Evolutionary conservation across 2,329 filamentous ascomycete species (phyloP).

Genomic region (Colletotrichum agaves): DNA sequence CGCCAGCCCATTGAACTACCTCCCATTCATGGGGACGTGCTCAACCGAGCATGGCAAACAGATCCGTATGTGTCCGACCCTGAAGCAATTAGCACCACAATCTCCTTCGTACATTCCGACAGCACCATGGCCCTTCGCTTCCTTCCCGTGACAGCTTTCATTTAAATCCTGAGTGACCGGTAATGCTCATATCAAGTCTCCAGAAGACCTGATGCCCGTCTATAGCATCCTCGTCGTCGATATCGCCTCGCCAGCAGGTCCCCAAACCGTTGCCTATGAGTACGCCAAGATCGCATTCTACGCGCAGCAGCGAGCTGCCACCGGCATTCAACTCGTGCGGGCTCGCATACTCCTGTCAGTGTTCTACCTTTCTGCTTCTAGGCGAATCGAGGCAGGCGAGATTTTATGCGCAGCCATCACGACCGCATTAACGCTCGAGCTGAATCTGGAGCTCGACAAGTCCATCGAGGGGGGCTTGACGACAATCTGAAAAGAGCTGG

Average conservation of each 20-base stretch:
- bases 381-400: constrained; percentile 70
- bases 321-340: constrained; percentile 71
- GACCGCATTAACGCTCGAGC: constrained; percentile 66
- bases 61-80: constrained; percentile 60
- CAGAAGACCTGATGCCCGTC: constrained; percentile 58
- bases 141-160: constrained; percentile 53
- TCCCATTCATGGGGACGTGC: constrained; percentile 60
- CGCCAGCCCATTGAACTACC: constrained; percentile 53
- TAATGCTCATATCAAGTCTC: constrained; percentile 49
- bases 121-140: constrained; percentile 55
- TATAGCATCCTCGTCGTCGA: constrained; percentile 57
- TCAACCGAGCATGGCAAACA: constrained; percentile 61
- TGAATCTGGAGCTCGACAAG: constrained; percentile 70
- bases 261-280: constrained; percentile 50
- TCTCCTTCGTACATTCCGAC: constrained; percentile 54
- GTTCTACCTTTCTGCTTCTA: constrained; percentile 71
- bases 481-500: constrained; percentile 65
- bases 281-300: constrained; percentile 66
- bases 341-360: constrained; percentile 73
- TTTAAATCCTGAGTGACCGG: constrained; percentile 52
- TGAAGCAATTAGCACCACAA: constrained; percentile 51
- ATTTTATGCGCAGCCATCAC: constrained; percentile 71
- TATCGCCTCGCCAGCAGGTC: constrained; percentile 51
- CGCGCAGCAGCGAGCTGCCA: constrained; percentile 53
- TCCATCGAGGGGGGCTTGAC: constrained; percentile 52